Conservation (phyloP, 257 asterid species). For the Hygrophila difformis region DNA sequence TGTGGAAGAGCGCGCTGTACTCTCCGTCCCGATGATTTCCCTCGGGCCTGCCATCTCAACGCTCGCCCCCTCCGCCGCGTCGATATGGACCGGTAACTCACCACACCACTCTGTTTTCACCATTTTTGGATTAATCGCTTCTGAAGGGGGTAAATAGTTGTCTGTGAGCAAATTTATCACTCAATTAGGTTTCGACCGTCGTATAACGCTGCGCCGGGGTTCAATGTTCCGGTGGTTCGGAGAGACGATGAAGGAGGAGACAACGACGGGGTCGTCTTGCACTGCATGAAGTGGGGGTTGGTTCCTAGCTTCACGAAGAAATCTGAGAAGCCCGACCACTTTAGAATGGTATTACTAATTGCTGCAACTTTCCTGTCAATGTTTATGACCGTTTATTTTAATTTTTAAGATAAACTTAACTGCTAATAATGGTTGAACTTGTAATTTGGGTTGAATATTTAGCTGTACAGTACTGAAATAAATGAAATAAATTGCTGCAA, state of each 20-base stretch:
- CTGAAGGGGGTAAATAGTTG: background rate
- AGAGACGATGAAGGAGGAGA: slow-evolving; percentile 45
- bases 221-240: slow-evolving; percentile 72
- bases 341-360: slow-evolving; percentile 72
- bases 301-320: slow-evolving; percentile 82
- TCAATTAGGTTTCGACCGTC: slow-evolving; percentile 66
- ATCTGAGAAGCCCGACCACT: slow-evolving; percentile 70
- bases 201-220: slow-evolving; percentile 78
- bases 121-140: background rate
- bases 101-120: background rate
- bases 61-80: slow-evolving; percentile 58
- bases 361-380: background rate
- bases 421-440: slow-evolving; percentile 1
- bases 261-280: slow-evolving; percentile 46
- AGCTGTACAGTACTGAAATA: background rate
- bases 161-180: background rate
- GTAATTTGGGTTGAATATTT: background rate
- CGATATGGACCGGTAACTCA: slow-evolving; percentile 55
- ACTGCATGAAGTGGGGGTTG: slow-evolving; percentile 96
- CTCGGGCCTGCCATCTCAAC: slow-evolving; percentile 62
- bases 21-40: slow-evolving; percentile 51
- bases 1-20: slow-evolving; percentile 88
- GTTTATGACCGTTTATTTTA: too few species aligned
- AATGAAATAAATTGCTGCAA: background rate
- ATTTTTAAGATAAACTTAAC: too few species aligned